A percentile compares a stretch with the other conserved stretches of the same genome.
phyloP scores from a whole-genome alignment of 768 basidiomycete genomes.

The Trametopsis cervina region DNA sequence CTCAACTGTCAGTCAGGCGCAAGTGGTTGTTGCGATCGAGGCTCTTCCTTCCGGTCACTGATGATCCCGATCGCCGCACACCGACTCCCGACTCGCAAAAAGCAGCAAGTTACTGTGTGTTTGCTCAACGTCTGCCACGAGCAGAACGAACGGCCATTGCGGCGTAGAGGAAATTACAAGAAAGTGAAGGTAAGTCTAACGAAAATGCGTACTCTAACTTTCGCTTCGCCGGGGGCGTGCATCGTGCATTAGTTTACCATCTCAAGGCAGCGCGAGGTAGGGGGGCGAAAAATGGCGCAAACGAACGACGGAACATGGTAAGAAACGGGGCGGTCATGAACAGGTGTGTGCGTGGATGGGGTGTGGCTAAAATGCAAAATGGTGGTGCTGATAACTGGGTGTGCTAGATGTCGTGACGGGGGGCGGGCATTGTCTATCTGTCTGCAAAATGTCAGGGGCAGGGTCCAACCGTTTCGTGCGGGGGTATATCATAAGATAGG shows the following conservation, averaged over 20 bases:
- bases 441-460: slow-evolving; percentile 10
- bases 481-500: slow-evolving; percentile 16
- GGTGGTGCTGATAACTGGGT: too few relatives aligned
- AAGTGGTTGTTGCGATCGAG: not conserved
- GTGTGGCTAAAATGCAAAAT: too few relatives aligned
- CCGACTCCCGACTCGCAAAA: too few relatives aligned
- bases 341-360: slow-evolving; percentile 2
- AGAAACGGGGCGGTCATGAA: not conserved
- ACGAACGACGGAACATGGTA: too few relatives aligned
- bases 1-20: not conserved
- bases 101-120: not conserved
- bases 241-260: not conserved
- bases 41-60: not conserved
- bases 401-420: slow-evolving; percentile 13
- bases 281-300: not conserved
- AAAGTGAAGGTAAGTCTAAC: not conserved
- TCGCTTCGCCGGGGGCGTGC: too few relatives aligned
- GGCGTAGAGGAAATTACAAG: not conserved
- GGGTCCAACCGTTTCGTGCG: slow-evolving; percentile 1
- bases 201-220: not conserved
- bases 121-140: too few relatives aligned
- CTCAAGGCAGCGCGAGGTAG: not conserved
- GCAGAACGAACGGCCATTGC: too few relatives aligned
- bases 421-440: slow-evolving; percentile 14
- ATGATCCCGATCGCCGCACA: too few relatives aligned